A percentile compares a stretch with the other conserved stretches of the same genome.
These are phyloP conservation scores for Venustampulla echinocandica DNA, from an alignment of 495 filamentous ascomycete genomes.

Conservation along the genomic window DNA sequence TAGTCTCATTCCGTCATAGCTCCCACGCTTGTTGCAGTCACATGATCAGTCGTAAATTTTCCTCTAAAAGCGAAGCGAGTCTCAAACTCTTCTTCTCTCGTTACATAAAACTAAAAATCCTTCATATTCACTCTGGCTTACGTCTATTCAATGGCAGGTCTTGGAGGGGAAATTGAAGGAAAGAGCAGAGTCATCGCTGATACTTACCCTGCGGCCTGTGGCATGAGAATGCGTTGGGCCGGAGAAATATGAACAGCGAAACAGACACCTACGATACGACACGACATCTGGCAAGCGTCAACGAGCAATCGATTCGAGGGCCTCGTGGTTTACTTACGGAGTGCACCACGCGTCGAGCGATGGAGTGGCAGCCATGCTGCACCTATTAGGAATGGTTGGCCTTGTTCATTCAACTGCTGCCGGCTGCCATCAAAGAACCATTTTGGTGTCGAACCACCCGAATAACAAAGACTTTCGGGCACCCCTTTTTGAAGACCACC, in stretches of 20 bases:
- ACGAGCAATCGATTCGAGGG: too few species aligned
- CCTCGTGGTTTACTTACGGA: too few species aligned
- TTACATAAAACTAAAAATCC: slow-evolving; percentile 57
- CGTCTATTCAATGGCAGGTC: slow-evolving; percentile 45
- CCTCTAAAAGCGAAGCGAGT: slow-evolving; percentile 13
- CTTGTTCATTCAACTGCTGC: too few species aligned
- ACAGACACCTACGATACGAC: slow-evolving; percentile 10
- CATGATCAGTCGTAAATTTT: slow-evolving; percentile 10
- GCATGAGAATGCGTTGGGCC: slow-evolving; percentile 25
- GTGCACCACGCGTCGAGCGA: too few species aligned
- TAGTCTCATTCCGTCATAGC: slow-evolving; percentile 7
- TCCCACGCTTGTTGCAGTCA: slow-evolving; percentile 7
- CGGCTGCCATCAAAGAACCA: too few species aligned
- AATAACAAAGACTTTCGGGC: too few species aligned
- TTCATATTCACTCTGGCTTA: slow-evolving; percentile 78
- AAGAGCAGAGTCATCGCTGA: slow-evolving; percentile 38
- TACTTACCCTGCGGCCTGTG: slow-evolving; percentile 43
- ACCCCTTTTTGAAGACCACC: too few species aligned
- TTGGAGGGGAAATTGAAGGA: slow-evolving; percentile 75
- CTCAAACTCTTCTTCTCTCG: slow-evolving; percentile 35
- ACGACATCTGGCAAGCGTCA: not conserved
- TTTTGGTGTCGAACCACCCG: too few species aligned
- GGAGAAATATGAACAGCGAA: slow-evolving; percentile 23
- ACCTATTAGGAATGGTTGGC: too few species aligned
- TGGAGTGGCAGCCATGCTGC: too few species aligned